These are phyloP conservation scores for Boletus subcaerulescens DNA, from an alignment of 768 basidiomycete species.

Conservation along the genomic window DNA sequence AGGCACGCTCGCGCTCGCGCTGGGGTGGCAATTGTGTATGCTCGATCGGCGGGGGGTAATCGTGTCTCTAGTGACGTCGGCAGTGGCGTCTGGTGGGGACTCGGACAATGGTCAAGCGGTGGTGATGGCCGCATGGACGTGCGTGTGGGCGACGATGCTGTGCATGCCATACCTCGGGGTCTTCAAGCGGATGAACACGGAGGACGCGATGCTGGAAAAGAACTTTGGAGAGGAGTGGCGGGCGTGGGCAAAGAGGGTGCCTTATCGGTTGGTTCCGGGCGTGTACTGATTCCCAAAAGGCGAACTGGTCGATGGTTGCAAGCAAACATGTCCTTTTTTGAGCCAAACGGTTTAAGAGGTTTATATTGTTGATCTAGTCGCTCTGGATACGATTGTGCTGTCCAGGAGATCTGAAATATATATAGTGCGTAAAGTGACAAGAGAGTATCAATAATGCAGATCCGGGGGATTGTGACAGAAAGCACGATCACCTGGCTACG, in stretches of 20 bases:
- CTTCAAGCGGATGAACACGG: constrained; percentile 21
- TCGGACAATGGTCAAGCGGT: background rate
- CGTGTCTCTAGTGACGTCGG: background rate
- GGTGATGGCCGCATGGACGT: background rate
- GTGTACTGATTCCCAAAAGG: constrained; percentile 7
- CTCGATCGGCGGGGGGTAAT: constrained; percentile 6
- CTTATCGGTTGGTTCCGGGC: constrained; percentile 22
- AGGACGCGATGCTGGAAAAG: constrained; percentile 29
- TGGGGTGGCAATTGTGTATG: constrained; percentile 4
- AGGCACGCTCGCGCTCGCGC: background rate
- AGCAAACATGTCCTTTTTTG: too few relatives aligned
- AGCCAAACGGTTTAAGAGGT: too few relatives aligned
- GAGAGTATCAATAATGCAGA: too few relatives aligned
- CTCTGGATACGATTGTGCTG: too few relatives aligned
- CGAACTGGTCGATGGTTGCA: too few relatives aligned
- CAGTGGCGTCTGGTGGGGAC: too few relatives aligned
- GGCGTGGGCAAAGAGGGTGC: constrained; percentile 21
- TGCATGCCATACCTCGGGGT: accelerated
- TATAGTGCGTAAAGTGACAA: too few relatives aligned
- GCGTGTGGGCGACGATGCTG: background rate
- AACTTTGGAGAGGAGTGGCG: constrained; percentile 29
- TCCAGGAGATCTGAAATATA: too few relatives aligned
- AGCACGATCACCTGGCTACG: too few relatives aligned
- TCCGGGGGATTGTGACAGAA: too few relatives aligned
- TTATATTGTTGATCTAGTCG: too few relatives aligned